Conservation (phyloP, 768 basidiomycete species). For the Candolleomyces aberdarensis region DNA sequence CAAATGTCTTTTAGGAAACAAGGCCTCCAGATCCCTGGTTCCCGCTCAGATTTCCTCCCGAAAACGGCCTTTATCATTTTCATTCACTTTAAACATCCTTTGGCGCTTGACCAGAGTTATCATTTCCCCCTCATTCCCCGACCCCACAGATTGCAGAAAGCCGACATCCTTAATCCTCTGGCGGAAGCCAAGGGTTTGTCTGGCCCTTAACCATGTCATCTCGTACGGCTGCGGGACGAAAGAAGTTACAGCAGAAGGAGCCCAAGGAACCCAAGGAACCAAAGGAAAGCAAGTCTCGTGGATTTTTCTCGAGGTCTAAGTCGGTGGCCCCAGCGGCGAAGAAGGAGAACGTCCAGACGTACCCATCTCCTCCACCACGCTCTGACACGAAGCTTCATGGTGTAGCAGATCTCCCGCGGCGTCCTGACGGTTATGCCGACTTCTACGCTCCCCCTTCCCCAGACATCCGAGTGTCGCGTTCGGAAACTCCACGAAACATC, state of each 20-base stretch:
- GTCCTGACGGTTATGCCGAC: background rate
- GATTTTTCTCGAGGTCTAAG: slow-evolving; percentile 9
- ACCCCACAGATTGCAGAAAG: background rate
- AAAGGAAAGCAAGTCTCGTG: slow-evolving; percentile 8
- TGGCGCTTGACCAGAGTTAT: background rate
- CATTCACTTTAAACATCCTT: background rate
- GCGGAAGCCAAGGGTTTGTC: background rate
- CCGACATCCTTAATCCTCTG: background rate
- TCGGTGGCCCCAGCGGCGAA: background rate
- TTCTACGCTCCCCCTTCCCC: background rate
- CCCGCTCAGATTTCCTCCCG: background rate
- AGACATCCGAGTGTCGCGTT: slow-evolving; percentile 1
- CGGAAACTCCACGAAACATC: background rate
- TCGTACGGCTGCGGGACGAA: slow-evolving; percentile 24
- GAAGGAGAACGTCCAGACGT: background rate
- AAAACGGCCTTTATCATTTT: background rate
- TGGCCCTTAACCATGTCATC: slow-evolving; percentile 21
- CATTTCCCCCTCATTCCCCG: background rate
- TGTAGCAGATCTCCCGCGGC: background rate
- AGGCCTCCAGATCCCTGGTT: background rate
- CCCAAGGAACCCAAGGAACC: slow-evolving; percentile 11
- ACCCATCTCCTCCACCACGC: background rate
- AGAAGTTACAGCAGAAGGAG: slow-evolving; percentile 11
- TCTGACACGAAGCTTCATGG: background rate
- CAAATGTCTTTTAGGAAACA: background rate